Conservation (phyloP, 164 flowering plant genomes). For the Umbilicus rupestris region DNA sequence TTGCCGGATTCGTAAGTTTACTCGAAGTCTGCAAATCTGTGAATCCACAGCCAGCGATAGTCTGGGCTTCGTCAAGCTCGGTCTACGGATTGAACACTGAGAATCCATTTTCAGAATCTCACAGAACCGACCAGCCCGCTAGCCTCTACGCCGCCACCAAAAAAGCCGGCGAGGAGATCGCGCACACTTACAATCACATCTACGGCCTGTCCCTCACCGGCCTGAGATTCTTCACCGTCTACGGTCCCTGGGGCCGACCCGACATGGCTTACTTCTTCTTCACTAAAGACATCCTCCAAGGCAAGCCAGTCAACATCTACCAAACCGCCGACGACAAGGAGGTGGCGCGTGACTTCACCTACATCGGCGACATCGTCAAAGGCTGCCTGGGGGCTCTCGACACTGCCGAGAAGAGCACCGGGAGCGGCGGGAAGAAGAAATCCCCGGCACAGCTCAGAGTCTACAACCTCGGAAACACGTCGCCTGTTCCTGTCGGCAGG, state of each 20-base stretch:
- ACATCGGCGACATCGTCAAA: constrained; percentile 77
- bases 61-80: constrained; percentile 89
- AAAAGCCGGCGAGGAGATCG: constrained; percentile 87
- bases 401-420: constrained; percentile 88
- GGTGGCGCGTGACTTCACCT: constrained; percentile 93
- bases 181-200: constrained; percentile 86
- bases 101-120: constrained; percentile 64
- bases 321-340: constrained; percentile 50
- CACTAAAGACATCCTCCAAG: constrained; percentile 72
- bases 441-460: constrained; percentile 70
- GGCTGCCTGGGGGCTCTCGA: constrained; percentile 85
- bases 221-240: constrained; percentile 75
- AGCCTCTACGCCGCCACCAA: constrained; percentile 90
- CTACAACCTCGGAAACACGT: constrained; percentile 81
- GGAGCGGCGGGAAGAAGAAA: constrained; percentile 72
- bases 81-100: constrained; percentile 78
- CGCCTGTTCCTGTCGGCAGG: constrained; percentile 70
- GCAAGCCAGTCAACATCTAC: constrained; percentile 49
- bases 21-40: constrained; percentile 59
- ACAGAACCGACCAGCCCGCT: constrained; percentile 84
- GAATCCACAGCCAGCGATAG: constrained; percentile 74
- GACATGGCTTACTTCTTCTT: constrained; percentile 96
- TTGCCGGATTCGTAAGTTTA: constrained; percentile 73
- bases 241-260: constrained; percentile 90
- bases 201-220: constrained; percentile 84